phyloP scores from a whole-genome alignment of 2,329 filamentous ascomycete genomes.

The Knoxdaviesia proteae region DNA sequence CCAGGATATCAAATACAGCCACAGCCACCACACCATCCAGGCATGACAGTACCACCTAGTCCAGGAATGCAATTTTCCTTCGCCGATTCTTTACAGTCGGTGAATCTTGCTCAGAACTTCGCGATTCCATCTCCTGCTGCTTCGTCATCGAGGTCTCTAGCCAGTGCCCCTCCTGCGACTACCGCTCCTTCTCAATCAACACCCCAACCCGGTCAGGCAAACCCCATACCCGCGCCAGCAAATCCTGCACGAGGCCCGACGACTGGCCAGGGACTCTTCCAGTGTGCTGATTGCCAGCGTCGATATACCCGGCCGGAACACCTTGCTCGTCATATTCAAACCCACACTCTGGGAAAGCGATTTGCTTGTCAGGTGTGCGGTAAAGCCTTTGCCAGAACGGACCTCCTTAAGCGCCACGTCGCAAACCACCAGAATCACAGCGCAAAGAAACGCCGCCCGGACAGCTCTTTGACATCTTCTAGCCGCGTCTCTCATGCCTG shows the following conservation, averaged over 20 bases:
- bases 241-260: neutral
- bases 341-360: conserved; percentile 27
- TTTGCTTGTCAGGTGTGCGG: conserved; percentile 28
- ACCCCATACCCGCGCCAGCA: conserved; percentile 3
- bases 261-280: conserved; percentile 1
- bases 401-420: conserved; percentile 30
- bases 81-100: too few relatives aligned
- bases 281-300: conserved; percentile 30
- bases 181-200: neutral
- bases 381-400: conserved; percentile 31
- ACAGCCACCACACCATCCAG: too few relatives aligned
- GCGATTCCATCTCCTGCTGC: neutral
- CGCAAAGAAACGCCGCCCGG: conserved; percentile 24
- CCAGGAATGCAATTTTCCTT: too few relatives aligned
- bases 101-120: too few relatives aligned
- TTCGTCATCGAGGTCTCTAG: neutral
- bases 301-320: conserved; percentile 32
- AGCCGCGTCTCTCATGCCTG: conserved; percentile 32
- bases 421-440: conserved; percentile 26
- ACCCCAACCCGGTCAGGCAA: neutral
- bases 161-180: neutral
- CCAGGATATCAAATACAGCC: too few relatives aligned
- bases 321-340: conserved; percentile 28
- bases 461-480: conserved; percentile 20
- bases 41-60: too few relatives aligned